Evolutionary conservation across 2,329 filamentous ascomycete species (phyloP).

Genomic region (Exophiala lecanii-corni): DNA sequence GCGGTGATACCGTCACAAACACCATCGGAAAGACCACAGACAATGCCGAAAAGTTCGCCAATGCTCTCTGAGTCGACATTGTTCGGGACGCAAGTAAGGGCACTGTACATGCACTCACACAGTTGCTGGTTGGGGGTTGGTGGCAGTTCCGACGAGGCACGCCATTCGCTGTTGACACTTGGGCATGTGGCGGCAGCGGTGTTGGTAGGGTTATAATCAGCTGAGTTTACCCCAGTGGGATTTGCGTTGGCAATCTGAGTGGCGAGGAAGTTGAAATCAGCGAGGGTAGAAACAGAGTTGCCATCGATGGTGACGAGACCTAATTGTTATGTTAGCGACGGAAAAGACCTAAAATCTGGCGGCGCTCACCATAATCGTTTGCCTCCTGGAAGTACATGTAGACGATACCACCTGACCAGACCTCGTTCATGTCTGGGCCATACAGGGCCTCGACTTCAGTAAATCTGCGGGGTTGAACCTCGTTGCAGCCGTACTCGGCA

Average conservation of each 20-base stretch:
- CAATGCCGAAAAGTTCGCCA: constrained; percentile 60
- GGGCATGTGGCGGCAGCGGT: constrained; percentile 68
- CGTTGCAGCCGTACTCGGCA: constrained; percentile 96
- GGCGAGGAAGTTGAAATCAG: constrained; percentile 71
- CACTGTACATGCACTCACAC: constrained; percentile 80
- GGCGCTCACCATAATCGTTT: constrained; percentile 72
- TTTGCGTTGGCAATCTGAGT: constrained; percentile 67
- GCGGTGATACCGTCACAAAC: constrained; percentile 37
- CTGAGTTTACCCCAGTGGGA: constrained; percentile 56
- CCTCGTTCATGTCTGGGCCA: constrained; percentile 70
- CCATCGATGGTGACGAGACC: constrained; percentile 57
- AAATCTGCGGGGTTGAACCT: constrained; percentile 67
- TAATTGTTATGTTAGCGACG: constrained; percentile 24
- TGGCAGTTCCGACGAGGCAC: constrained; percentile 66
- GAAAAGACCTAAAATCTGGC: constrained; percentile 9
- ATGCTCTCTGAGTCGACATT: constrained; percentile 56
- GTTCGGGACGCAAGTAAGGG: constrained; percentile 64
- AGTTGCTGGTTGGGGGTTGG: constrained; percentile 73
- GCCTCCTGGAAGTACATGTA: constrained; percentile 96
- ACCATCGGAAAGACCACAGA: constrained; percentile 36
- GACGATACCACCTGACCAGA: constrained; percentile 94
- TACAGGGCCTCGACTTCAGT: constrained; percentile 81
- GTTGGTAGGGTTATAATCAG: constrained; percentile 70
- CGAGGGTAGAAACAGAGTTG: constrained; percentile 59
- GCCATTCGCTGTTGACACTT: constrained; percentile 60